Evolutionary conservation across 2,329 filamentous ascomycete species (phyloP), one percentile per base, ranked within the genome.

Genomic region (Calonectria naviculata): DNA sequence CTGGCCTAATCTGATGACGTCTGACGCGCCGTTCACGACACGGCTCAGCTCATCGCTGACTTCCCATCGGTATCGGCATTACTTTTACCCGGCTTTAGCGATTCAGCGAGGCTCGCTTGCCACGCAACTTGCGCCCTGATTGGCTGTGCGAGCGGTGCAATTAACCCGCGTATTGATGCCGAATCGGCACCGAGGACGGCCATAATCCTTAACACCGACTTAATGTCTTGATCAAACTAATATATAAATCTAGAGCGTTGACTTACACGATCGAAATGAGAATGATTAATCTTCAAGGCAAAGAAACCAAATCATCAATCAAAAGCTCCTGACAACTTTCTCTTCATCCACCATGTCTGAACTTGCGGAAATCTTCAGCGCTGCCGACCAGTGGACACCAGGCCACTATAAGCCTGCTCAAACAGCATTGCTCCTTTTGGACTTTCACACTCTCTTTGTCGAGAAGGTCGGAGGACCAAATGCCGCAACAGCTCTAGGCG

Each of bases 381-480:
- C 34, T 9, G 41, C 56, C 19, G 62, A 70, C 34, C 42, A 46
- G 5, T 44, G 62, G 15, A 44, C 67, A 28, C 42, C 62, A 8
- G 31, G 41, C 17, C 24, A 34, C 21, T 69, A 69, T 24, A 41
- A 29, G 5, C 60, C 56, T 15, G 46, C 46, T 4, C 34, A 62
- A 17, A 70, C 68, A 19, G 63, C 63, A 28, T 56, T 70, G 3
- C 63, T 70, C 26, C 46, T 67, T 12, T 19, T 70, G 31, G 68
- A 67, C 7, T 70, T 70, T 17, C 68, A 70, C 56, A n/a, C 42
- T 17, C 26, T 67, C 24, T 62, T 70, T 38, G 54, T 70, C 38
- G 28, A 62, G 24, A 44, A 62, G 15, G 21, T 49, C 5, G 56
- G 63, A 4, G 68, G 62, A 5, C 34, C 68, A 41, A 56, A 58